Conservation (phyloP, 1,139 yeast genomes). For the Scheffersomyces cryptocercus region DNA sequence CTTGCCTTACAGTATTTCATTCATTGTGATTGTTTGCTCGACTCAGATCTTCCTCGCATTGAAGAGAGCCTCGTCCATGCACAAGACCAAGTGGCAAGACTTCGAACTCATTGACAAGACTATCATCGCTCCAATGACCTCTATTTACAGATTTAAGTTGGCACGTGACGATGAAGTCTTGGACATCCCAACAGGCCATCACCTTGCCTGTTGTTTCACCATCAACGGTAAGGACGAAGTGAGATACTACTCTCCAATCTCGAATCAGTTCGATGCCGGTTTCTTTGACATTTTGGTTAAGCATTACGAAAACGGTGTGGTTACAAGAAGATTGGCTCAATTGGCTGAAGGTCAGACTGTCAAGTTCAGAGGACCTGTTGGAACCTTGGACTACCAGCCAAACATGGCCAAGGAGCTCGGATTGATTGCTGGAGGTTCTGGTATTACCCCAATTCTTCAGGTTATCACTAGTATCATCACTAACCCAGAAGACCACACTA, state of each 20-base stretch:
- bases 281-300: conserved; percentile 74
- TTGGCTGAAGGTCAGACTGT: conserved; percentile 66
- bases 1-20: conserved; percentile 50
- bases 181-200: conserved; percentile 73
- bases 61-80: conserved; percentile 48
- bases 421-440: conserved; percentile 82
- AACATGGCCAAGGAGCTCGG: conserved; percentile 65
- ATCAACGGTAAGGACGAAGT: conserved; percentile 62
- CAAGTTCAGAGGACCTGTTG: conserved; percentile 76
- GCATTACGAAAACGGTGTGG: conserved; percentile 68
- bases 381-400: conserved; percentile 60
- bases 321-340: conserved; percentile 63
- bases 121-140: conserved; percentile 64
- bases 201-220: conserved; percentile 60
- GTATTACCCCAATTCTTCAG: conserved; percentile 77
- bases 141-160: conserved; percentile 71
- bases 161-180: conserved; percentile 60
- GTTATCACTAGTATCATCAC: conserved; percentile 65
- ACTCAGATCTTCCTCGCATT: conserved; percentile 52
- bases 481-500: conserved; percentile 63
- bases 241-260: conserved; percentile 74
- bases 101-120: conserved; percentile 74
- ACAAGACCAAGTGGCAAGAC: conserved; percentile 56
- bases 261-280: conserved; percentile 68
- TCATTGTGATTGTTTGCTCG: conserved; percentile 47